Evolutionary conservation across 345 rosid genomes (phyloP), one percentile per base, ranked within the genome.

Genomic region (Noccaea caerulescens): DNA sequence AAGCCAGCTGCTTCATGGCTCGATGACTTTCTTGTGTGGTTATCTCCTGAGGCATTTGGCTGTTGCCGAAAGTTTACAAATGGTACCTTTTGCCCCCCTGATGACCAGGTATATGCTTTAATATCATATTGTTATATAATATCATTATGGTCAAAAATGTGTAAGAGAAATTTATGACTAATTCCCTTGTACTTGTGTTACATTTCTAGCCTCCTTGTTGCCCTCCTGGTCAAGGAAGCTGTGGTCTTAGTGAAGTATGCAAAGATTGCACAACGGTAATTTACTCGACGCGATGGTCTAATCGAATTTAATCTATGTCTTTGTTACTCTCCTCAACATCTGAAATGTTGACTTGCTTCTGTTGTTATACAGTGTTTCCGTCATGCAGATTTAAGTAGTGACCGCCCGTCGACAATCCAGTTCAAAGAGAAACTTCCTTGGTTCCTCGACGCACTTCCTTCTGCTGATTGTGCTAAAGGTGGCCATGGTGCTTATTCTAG

Each of bases 1-100:
- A 94, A 87, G 86, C 96, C 97, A 79, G 97, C 99, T 69, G 99
- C 99, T 80, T 91, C 99, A 18, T 94, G 97, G 99, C 93, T 94
- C 11, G 99, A 94, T 77, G 99, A 94, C 80, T 89, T 91, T 82
- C 96, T 94, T 51, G 96, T 91, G 52, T 94, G 99, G 99, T 63
- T 94, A 73, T 94, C 97, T 73, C 99, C 99, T 0, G 97, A 94
- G 82, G 99, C 99, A 61, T 94, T 91, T 77, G 97, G 97, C 54
- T 94, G 99, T 79, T 94, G 99, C 53, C 85, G 99, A 51, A 89
- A 91, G 77, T 91, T 89, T 81, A 87, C 86, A 68, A 89, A 94
- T 82, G 98, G 87, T 63, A 89, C 80, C 77, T 94, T 85, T 78
- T 94, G 99, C 16, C 96, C 99, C 38, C 99, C 99, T 46, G 80